Percentiles rank a stretch among this genome's conserved stretches.
phyloP scores from a whole-genome alignment of 208 protist species.

The Acanthamoeba royreba region DNA sequence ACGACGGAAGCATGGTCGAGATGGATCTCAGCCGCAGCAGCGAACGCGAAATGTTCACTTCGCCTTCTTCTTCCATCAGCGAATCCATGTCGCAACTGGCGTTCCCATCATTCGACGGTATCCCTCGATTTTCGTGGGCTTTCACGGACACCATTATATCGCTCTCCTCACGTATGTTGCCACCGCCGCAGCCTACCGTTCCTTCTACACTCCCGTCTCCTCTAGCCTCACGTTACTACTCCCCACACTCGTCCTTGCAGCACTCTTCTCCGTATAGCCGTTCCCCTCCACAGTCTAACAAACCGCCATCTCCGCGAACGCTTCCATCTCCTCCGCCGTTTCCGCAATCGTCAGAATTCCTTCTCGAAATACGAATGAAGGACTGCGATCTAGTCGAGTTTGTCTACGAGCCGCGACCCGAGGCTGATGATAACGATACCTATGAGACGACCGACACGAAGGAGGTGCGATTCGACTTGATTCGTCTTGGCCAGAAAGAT shows the following conservation, averaged over 20 bases:
- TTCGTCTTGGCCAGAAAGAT: background rate
- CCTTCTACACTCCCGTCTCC: background rate
- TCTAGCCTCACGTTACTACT: background rate
- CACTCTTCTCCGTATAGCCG: background rate
- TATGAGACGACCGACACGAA: background rate
- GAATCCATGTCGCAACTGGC: background rate
- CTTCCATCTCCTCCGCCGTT: background rate
- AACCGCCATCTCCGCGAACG: background rate
- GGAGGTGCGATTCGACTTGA: background rate
- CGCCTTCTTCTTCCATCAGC: background rate
- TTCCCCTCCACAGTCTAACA: background rate
- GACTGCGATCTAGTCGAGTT: slow-evolving; percentile 22
- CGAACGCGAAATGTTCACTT: background rate
- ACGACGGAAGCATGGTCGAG: background rate
- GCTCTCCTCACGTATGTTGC: background rate
- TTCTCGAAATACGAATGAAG: background rate
- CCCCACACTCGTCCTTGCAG: background rate
- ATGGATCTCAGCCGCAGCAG: background rate
- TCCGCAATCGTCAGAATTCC: background rate
- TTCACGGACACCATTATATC: background rate
- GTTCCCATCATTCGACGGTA: background rate
- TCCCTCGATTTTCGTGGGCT: background rate
- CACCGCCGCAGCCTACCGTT: background rate
- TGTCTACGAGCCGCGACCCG: background rate
- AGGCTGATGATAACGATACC: background rate